Evolutionary conservation across 1,284 basidiomycete genomes (phyloP).

Genomic region (Pyrrhoderma lamaoense): DNA sequence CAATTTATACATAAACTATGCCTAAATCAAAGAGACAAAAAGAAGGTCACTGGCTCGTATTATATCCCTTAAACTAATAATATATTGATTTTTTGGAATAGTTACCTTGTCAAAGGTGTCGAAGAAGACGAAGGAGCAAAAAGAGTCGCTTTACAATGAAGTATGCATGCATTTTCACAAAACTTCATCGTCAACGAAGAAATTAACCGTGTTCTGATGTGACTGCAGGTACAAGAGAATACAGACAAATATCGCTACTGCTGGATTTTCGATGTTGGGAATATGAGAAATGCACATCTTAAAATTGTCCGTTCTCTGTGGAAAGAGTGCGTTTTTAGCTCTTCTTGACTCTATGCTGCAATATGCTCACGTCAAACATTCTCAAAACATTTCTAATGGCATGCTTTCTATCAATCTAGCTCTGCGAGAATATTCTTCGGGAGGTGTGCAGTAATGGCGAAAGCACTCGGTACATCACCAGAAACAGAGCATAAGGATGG

Average conservation of each 20-base stretch:
- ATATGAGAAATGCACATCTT: conserved; percentile 91
- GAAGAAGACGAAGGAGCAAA: conserved; percentile 80
- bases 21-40: too few species aligned
- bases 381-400: too few species aligned
- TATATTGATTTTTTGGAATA: conserved; percentile 31
- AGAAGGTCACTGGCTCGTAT: too few species aligned
- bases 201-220: conserved; percentile 5
- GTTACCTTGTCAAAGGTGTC: conserved; percentile 74
- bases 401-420: conserved; percentile 32
- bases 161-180: conserved; percentile 37
- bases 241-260: conserved; percentile 87
- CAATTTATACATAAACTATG: too few species aligned
- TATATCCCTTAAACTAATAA: too few species aligned
- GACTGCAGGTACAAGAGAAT: conserved; percentile 60
- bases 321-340: conserved; percentile 66
- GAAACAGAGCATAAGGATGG: conserved; percentile 86
- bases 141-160: conserved; percentile 76
- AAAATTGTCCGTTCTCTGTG: conserved; percentile 91
- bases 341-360: neutral
- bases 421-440: conserved; percentile 92
- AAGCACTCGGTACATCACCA: conserved; percentile 83
- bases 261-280: conserved; percentile 92
- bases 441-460: conserved; percentile 89
- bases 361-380: too few species aligned
- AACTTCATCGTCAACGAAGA: conserved; percentile 2